Evolutionary conservation across 345 rosid genomes (phyloP), one percentile per base, ranked within the genome.

Genomic region (Punica granatum): DNA sequence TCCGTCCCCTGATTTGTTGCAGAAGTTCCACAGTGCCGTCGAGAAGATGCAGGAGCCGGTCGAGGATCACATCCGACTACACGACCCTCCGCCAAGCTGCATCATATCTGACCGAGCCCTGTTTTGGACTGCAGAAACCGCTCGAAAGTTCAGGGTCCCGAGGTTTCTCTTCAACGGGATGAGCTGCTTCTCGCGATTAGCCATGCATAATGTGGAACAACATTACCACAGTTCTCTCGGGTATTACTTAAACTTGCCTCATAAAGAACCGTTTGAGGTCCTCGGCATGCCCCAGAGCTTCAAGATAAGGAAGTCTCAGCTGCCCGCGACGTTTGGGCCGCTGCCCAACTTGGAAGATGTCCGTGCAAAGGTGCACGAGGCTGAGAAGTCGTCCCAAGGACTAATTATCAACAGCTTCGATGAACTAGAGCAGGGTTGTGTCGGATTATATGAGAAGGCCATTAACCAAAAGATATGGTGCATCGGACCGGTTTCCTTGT

Each of bases 141-240:
- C 98, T 0, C 67, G 69, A 43, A 77, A 64, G 58, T 81, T 92
- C 71, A 67, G 79, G n/a, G 69, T 89, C 42, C 93, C 96, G 0
- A 79, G 98, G 68, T 73, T 92, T 56, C 89, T 88, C 70, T 92
- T 92, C 58, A 90, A 89, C 19, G 96, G 94, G 62, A 86, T 85
- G 94, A 70, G 87, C 16, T 81, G 90, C 60, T 92, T 87, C 70
- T 80, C 94, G 19, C 69, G 88, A 72, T 67, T 89, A 66, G 79
- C 88, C 64, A 70, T 85, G 30, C 82, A 78, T 70, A 89, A 82
- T 13, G 58, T 89, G 14, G 76, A 82, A 66, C 16, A 69, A 70
- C 19, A 69, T 84, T 26, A 85, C 82, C 63, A 76, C 72, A 41
- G 67, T 74, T 2, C 83, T 82, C 39, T 35, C 0, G 61, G 2